Conservation (phyloP, 495 filamentous ascomycete genomes). For the Neohortaea acidophila region DNA sequence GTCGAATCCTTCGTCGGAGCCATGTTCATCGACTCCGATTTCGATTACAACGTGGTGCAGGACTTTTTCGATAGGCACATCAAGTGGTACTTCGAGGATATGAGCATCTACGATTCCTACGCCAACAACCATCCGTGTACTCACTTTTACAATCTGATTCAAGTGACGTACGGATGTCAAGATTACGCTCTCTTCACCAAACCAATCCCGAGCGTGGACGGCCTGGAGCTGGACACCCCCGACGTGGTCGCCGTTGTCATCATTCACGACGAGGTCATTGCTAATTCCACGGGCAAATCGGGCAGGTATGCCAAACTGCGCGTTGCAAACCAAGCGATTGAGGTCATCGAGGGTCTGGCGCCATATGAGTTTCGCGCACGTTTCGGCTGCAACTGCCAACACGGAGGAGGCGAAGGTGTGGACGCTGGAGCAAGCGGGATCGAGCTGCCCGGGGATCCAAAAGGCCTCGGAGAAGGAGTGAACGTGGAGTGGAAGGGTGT, state of each 20-base stretch:
- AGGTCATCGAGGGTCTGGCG: slow-evolving; percentile 40
- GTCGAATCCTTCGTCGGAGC: slow-evolving; percentile 84
- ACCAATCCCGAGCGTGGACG: slow-evolving; percentile 32
- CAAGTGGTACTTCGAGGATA: slow-evolving; percentile 68
- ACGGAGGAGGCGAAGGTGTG: no score
- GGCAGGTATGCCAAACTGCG: slow-evolving; percentile 57
- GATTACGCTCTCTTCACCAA: slow-evolving; percentile 41
- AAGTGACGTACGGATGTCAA: slow-evolving; percentile 36
- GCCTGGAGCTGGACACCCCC: slow-evolving; percentile 22
- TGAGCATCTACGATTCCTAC: slow-evolving; percentile 74
- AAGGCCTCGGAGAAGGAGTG: no score
- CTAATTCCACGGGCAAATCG: slow-evolving; percentile 35
- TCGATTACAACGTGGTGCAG: slow-evolving; percentile 54
- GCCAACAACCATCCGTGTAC: slow-evolving; percentile 76
- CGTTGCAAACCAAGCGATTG: slow-evolving; percentile 52
- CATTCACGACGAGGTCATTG: slow-evolving; percentile 49
- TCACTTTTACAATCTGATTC: slow-evolving; percentile 37
- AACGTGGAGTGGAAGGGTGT: no score
- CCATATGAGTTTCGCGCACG: slow-evolving; percentile 42
- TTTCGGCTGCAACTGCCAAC: slow-evolving; percentile 56
- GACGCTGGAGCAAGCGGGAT: no score
- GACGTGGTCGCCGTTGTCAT: slow-evolving; percentile 56
- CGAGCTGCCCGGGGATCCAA: no score
- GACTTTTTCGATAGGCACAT: slow-evolving; percentile 62
- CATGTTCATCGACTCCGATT: slow-evolving; percentile 80